A percentile compares a stretch with the other conserved stretches of the same genome.
These are phyloP conservation scores for Coprinopsis cinerea DNA, from an alignment of 768 basidiomycete species.

Conservation along the genomic window DNA sequence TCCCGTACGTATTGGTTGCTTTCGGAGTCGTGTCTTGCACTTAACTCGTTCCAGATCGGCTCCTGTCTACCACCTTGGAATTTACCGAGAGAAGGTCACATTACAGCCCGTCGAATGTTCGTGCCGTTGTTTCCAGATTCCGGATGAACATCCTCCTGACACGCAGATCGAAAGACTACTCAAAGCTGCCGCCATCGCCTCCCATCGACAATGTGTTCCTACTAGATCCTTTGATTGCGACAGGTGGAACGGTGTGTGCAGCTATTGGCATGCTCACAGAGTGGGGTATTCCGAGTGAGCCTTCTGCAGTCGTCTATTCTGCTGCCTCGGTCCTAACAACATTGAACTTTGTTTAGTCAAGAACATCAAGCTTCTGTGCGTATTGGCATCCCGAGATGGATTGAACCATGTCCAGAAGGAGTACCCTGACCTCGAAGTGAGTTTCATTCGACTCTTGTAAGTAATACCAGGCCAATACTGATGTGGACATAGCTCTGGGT, in stretches of 20 bases:
- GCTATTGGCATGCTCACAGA: slow-evolving; percentile 82
- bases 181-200: slow-evolving; percentile 73
- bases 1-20: slow-evolving; percentile 47
- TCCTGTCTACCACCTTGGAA: slow-evolving; percentile 84
- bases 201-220: slow-evolving; percentile 82
- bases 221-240: slow-evolving; percentile 90
- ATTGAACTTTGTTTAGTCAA: slow-evolving; percentile 32
- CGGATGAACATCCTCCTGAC: not conserved
- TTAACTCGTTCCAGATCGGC: slow-evolving; percentile 44
- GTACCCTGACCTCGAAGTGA: slow-evolving; percentile 79
- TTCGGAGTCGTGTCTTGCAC: not conserved
- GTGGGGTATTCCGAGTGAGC: slow-evolving; percentile 70
- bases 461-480: not conserved
- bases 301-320: not conserved
- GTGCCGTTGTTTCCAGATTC: slow-evolving; percentile 15
- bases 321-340: not conserved
- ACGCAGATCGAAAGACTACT: slow-evolving; percentile 57
- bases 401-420: slow-evolving; percentile 55
- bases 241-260: slow-evolving; percentile 87
- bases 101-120: slow-evolving; percentile 89
- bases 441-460: slow-evolving; percentile 7
- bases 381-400: slow-evolving; percentile 76
- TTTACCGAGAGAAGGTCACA: slow-evolving; percentile 82
- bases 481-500: slow-evolving; percentile 64
- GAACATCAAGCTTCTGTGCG: slow-evolving; percentile 74